Percentiles rank a stretch among this genome's conserved stretches.
Conservation (phyloP, 345 rosid genomes). For the Populus simonii region DNA sequence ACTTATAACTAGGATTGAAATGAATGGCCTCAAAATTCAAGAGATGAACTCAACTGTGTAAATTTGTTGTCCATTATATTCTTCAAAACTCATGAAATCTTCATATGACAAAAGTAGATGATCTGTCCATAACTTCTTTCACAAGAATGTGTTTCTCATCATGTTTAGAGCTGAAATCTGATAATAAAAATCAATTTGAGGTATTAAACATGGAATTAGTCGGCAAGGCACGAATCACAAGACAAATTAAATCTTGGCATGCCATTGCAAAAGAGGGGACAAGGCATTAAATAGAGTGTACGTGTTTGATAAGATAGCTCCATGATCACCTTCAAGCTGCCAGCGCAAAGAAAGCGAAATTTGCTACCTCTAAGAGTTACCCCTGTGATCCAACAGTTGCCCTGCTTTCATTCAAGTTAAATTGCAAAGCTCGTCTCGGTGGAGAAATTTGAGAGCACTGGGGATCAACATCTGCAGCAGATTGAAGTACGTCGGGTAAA, state of each 20-base stretch:
- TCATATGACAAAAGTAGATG: no score
- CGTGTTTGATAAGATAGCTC: conserved; percentile 4
- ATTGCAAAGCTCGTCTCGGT: no score
- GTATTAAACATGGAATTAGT: neutral
- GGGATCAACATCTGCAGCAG: no score
- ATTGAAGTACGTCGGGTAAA: no score
- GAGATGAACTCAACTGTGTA: no score
- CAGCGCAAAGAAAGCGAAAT: conserved; percentile 5
- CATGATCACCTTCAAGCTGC: neutral
- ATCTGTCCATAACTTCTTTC: no score
- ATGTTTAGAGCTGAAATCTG: neutral
- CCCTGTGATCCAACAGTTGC: neutral
- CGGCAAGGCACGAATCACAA: neutral
- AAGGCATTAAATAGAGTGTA: conserved; percentile 5
- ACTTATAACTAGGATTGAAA: no score
- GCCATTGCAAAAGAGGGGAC: neutral
- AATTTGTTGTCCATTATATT: no score
- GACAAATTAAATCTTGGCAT: neutral
- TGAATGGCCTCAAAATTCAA: no score
- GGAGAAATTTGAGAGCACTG: no score
- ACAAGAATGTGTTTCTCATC: neutral
- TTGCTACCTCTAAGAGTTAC: neutral
- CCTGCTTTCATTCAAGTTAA: neutral
- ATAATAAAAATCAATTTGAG: neutral
- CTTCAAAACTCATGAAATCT: no score